Evolutionary conservation across 768 basidiomycete species (phyloP), one percentile per base, ranked within the genome.

Genomic region (Tricholoma matsutake): DNA sequence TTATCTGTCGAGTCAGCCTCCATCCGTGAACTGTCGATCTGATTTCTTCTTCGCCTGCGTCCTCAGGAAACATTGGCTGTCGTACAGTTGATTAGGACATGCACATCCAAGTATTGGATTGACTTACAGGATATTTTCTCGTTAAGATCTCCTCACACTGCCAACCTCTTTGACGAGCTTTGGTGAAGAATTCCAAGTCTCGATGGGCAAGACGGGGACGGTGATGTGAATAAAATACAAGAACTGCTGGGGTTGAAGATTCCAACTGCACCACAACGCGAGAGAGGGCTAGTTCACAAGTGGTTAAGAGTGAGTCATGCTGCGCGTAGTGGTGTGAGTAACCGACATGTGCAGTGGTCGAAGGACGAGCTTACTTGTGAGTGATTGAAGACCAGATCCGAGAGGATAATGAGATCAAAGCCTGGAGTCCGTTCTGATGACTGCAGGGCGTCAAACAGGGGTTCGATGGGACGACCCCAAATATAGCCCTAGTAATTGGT

Each of bases 311-410:
- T 0, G 92, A 91, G 31, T 87, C 86, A 69, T 98, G 95, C 88
- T 96, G 58, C 28, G 39, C 28, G 45, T 13, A 28, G 32, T 62
- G 51, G 49, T 25, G 1, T 53, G 31, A 47, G 29, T 7, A 18
- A 64, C 52, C 56, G 53, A 13, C 8, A 16, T 55, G 45, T 28
- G 22, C 29, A 20, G 1, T 14, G n/a, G 31, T 3, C 6, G 49
- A 32, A 25, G 45, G 8, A 13, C 8, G 2, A 39, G 16, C 77
- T 35, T 63, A 89, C 93, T 78, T 96, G 93, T 1, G 94, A 94
- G 66, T 96, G 95, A 66, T 96, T 97, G 75, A 96, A 97, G 34
- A 98, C 84, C 34, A 98, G 84, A 74, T 98, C 96, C 1, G 94
- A 96, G 59, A 98, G 79, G 62, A 98, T 86, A 57, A 98, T 81